A percentile compares a stretch with the other conserved stretches of the same genome.
Conservation (phyloP, 768 basidiomycete genomes). For the Mrakia blollopis region DNA sequence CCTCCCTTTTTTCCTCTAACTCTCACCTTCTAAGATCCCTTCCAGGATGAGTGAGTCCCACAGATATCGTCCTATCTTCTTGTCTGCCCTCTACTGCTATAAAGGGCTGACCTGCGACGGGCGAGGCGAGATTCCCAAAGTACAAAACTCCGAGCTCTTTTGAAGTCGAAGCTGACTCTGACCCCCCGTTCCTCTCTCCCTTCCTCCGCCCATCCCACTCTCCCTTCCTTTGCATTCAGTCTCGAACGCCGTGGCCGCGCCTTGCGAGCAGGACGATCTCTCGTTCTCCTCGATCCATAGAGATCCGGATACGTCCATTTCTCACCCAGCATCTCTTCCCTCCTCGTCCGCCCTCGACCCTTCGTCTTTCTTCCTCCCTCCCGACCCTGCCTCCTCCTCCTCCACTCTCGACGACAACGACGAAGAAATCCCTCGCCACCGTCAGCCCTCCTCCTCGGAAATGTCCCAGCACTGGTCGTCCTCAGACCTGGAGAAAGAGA, state of each 20-base stretch:
- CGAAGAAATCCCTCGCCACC: background rate
- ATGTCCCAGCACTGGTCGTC: background rate
- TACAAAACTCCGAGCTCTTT: background rate
- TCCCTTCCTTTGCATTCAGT: background rate
- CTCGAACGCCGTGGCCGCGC: background rate
- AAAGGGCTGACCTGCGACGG: too few relatives aligned
- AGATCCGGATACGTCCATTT: background rate
- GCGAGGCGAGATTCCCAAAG: too few relatives aligned
- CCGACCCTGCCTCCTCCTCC: background rate
- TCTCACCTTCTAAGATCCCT: background rate
- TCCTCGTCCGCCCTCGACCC: background rate
- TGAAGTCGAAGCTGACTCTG: too few relatives aligned
- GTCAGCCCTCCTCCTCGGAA: background rate
- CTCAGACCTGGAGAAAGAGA: too few relatives aligned
- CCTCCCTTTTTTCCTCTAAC: background rate
- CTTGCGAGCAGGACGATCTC: background rate
- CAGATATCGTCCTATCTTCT: too few relatives aligned
- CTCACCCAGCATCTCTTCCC: background rate
- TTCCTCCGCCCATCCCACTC: background rate
- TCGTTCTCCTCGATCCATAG: slow-evolving; percentile 16
- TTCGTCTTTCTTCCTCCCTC: background rate
- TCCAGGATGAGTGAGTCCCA: background rate
- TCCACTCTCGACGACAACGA: background rate
- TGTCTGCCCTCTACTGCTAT: too few relatives aligned
- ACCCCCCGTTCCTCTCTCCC: background rate